Evolutionary conservation across 768 basidiomycete species (phyloP).

Genomic region (Phanerodontia chrysosporium): DNA sequence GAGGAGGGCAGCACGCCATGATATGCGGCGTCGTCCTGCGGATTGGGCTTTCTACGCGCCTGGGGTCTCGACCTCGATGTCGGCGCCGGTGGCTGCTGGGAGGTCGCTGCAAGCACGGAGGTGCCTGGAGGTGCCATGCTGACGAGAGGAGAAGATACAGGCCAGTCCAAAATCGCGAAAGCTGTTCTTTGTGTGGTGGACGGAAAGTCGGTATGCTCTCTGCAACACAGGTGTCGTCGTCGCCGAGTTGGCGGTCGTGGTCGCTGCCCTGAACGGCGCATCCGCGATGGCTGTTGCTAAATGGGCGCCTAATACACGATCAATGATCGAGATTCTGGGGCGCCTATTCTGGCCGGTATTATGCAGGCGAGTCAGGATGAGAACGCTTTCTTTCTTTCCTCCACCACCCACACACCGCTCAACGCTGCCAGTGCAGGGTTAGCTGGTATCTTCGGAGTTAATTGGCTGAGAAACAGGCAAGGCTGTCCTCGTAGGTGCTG

Average conservation of each 20-base stretch:
- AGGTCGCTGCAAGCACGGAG: neutral
- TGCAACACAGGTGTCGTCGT: neutral
- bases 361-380: too few species aligned
- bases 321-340: too few species aligned
- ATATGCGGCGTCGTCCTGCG: conserved; percentile 63
- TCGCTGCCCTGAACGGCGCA: neutral
- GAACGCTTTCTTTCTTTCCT: neutral
- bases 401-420: conserved; percentile 5
- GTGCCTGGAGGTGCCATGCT: conserved; percentile 6
- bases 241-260: neutral
- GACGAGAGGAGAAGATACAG: neutral
- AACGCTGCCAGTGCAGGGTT: conserved; percentile 17
- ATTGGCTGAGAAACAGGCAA: neutral
- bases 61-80: conserved; percentile 5
- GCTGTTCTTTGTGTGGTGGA: too few species aligned
- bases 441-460: neutral
- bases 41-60: conserved; percentile 22
- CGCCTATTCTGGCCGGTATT: too few species aligned
- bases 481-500: conserved; percentile 15
- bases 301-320: conserved; percentile 1
- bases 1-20: conserved; percentile 20
- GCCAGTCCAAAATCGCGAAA: conserved; percentile 1
- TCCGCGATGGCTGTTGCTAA: neutral
- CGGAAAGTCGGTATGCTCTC: too few species aligned
- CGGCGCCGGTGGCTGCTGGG: neutral